A percentile compares a stretch with the other conserved stretches of the same genome.
These are phyloP conservation scores for Prunus armeniaca DNA, from an alignment of 306 rosid species.

Conservation along the genomic window DNA sequence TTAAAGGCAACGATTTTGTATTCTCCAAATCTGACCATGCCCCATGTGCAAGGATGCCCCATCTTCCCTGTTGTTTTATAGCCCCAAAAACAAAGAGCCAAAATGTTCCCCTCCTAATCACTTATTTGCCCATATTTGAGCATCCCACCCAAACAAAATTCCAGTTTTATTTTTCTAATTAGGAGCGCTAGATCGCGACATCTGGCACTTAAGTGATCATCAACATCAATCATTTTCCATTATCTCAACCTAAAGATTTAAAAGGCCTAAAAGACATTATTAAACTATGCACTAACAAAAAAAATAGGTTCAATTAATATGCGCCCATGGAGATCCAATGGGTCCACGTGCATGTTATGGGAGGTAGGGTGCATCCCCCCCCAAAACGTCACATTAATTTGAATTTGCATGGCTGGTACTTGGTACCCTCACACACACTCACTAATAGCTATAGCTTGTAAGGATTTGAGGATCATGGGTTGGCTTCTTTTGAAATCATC, in stretches of 20 bases:
- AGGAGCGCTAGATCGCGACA: background rate
- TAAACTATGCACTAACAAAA: background rate
- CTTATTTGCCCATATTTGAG: constrained; percentile 17
- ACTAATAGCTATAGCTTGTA: constrained; percentile 13
- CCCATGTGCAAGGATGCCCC: constrained; percentile 82
- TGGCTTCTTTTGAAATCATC: constrained; percentile 21
- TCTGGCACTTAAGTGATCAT: constrained; percentile 17
- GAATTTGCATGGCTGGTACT: constrained; percentile 8
- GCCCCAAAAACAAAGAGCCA: constrained; percentile 42
- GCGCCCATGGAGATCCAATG: constrained; percentile 16
- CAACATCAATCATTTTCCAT: constrained; percentile 24
- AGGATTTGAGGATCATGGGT: constrained; percentile 48
- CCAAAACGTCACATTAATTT: constrained; percentile 17
- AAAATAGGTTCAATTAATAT: background rate
- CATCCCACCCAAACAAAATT: constrained; percentile 38
- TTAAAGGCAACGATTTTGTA: constrained; percentile 34
- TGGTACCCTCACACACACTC: constrained; percentile 19
- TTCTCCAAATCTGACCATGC: constrained; percentile 58
- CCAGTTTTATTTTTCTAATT: constrained; percentile 4
- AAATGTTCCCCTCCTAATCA: constrained; percentile 44
- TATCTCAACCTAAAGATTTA: background rate
- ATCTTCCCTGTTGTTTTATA: constrained; percentile 20
- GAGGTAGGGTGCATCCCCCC: constrained; percentile 47
- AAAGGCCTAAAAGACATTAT: background rate
- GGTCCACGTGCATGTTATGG: constrained; percentile 48